phyloP scores from a whole-genome alignment of 2,329 filamentous ascomycete genomes.

The Fusarium robinianum region DNA sequence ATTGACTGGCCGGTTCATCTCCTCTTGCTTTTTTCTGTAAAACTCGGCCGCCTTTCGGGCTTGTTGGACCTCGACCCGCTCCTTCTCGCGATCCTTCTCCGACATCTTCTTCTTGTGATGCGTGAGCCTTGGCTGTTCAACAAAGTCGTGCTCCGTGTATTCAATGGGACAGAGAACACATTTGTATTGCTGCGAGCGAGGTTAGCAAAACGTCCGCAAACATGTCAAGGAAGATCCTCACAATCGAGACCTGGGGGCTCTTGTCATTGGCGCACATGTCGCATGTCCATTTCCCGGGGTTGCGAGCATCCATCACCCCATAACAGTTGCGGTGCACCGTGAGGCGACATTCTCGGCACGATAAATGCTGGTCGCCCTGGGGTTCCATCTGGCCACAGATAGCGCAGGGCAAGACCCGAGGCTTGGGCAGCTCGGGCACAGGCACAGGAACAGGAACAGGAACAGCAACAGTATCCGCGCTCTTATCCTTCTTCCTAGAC shows the following conservation, averaged over 20 bases:
- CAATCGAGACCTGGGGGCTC: conserved; percentile 88
- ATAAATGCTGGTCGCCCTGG: conserved; percentile 70
- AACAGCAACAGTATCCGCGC: conserved; percentile 58
- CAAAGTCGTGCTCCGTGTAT: conserved; percentile 78
- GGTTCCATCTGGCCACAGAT: conserved; percentile 79
- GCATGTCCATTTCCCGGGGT: conserved; percentile 83
- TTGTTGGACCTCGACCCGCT: conserved; percentile 82
- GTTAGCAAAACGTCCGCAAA: conserved; percentile 38
- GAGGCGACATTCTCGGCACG: conserved; percentile 85
- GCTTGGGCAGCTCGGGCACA: conserved; percentile 77
- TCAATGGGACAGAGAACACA: conserved; percentile 90
- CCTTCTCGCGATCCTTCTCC: conserved; percentile 88
- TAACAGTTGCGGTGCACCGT: conserved; percentile 93
- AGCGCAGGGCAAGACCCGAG: conserved; percentile 79
- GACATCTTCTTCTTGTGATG: conserved; percentile 80
- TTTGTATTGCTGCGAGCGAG: conserved; percentile 70
- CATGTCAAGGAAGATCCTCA: conserved; percentile 48
- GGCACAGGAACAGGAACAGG: too few species aligned
- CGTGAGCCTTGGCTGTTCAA: conserved; percentile 65
- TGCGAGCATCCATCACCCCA: conserved; percentile 74
- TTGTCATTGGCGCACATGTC: conserved; percentile 96
- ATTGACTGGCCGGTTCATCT: conserved; percentile 78
- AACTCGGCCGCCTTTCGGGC: conserved; percentile 78
- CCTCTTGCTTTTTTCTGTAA: conserved; percentile 81
- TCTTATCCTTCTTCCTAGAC: conserved; percentile 65